Evolutionary conservation across 768 basidiomycete species (phyloP), one percentile per base, ranked within the genome.

Genomic region (Rhizopogon roseolus): DNA sequence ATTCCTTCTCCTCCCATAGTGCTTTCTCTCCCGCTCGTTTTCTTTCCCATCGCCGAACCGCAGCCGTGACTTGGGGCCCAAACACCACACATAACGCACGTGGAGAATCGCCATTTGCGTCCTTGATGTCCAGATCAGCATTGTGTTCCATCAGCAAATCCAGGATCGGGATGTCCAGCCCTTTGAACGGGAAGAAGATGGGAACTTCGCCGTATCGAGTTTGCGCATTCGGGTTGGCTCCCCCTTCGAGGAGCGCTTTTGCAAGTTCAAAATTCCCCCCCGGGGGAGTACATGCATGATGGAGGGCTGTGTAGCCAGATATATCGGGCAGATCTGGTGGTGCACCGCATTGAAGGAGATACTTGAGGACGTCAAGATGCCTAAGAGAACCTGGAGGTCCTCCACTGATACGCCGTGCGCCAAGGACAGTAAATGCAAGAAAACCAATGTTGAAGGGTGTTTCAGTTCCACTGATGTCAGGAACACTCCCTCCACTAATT

Each of bases 171-270:
- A 70, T 55, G 16, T 71, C 55, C 28, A 68, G 68, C 11, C 68
- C 67, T 49, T 69, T 66, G 16, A 77, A 64, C 1, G 73, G 66
- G 3, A 62, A 62, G 36, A 63, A 62, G 6, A 81, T 41, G 2
- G 81, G 64, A 0, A 78, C 72, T 51, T 73, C 73, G 1, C 81
- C 81, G 52, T 76, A 80, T 13, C 73, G 72, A 48, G 77, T 78
- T 55, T 71, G 79, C 6, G 71, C 67, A 57, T 84, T 75, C 7
- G 76, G 71, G 54, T 81, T 70, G 4, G 80, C 81, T 2, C 78
- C 79, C 11, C 66, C 63, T 52, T 71, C 64, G n/a, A 83, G 54
- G 22, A 84, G 65, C 14, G 67, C 55, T 13, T 71, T 71, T 0
- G 67, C 64, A 17, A 81, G 61, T 10, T 70, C 66, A 7, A 64